Base-by-base conservation (phyloP, 805 yeast genomes). In the Barnettozyma pratensis region DNA sequence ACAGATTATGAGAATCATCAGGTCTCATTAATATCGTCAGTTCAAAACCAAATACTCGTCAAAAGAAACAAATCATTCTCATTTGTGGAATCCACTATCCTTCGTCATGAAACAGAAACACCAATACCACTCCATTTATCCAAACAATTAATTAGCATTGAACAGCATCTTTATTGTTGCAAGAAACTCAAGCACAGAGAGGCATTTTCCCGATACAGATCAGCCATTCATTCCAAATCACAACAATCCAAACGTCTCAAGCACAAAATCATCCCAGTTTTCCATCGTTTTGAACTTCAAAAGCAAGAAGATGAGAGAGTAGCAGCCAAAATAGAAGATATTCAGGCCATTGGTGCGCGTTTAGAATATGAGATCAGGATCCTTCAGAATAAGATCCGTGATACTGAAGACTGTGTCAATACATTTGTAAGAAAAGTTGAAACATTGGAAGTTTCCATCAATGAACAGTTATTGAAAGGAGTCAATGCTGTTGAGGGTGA, bases 361-460 rank as follows among this genome's bases (percentile, higher is more conserved):
- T 62, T 86, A 44, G 78, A 80, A 55, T 86, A 86, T 61, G 92
- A 86, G 59, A 68, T 81, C 41, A 66, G 85, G 25, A 67, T 82
- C 39, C 63, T 86, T 31, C 74, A 74, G 32, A 74, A 77, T 26
- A 81, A 85, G 54, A 74, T 86, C 42, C 74, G 78, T 40, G 94
- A 86, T 56, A 83, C 85, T 7, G 87, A 83, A 55, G 82, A 81
- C 29, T 74, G 81, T 41, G 72, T 80, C 47, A 67, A 71, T 41
- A 61, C 71, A 36, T 78, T 79, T 63, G 67, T 62, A 8, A 40
- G 56, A 14, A 69, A 70, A 53, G 71, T 73, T 36, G 65, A 56
- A 25, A 45, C 52, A 5, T 50, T 73, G 41, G 76, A 73, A 41
- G 37, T 47, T 1, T 34, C 54, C 1, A 52, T 60, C 4, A 29